Conservation (phyloP, 331 rosid genomes). For the Rosa hybrid region DNA sequence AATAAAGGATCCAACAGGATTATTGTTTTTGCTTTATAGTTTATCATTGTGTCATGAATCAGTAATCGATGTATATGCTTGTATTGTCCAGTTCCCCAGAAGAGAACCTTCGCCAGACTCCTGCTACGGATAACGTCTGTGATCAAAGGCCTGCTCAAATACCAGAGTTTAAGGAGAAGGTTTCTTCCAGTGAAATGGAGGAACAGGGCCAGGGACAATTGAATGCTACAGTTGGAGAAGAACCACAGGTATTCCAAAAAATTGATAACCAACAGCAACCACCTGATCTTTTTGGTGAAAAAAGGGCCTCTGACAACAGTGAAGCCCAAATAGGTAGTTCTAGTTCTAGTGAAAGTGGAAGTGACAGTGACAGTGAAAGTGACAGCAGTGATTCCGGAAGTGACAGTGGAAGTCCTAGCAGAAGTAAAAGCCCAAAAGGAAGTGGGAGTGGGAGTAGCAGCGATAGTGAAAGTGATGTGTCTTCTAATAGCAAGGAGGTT, state of each 20-base stretch:
- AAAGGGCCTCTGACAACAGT: slow-evolving; percentile 61
- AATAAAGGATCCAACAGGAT: not conserved
- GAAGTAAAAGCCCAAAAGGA: slow-evolving; percentile 69
- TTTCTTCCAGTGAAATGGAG: slow-evolving; percentile 44
- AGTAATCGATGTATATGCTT: not conserved
- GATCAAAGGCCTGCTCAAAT: slow-evolving; percentile 56
- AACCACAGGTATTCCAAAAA: slow-evolving; percentile 47
- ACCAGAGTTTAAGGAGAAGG: slow-evolving; percentile 52
- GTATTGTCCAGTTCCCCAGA: slow-evolving; percentile 70
- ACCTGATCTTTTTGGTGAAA: slow-evolving; percentile 60
- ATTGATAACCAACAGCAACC: slow-evolving; percentile 53
- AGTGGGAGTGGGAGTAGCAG: slow-evolving; percentile 85
- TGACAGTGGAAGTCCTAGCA: slow-evolving; percentile 89
- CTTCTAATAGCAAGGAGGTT: slow-evolving; percentile 87
- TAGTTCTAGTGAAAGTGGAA: slow-evolving; percentile 81
- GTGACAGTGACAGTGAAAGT: slow-evolving; percentile 89
- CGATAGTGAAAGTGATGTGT: slow-evolving; percentile 90
- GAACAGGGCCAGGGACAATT: slow-evolving; percentile 38
- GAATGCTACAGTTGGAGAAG: slow-evolving; percentile 53
- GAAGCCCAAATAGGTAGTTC: slow-evolving; percentile 81
- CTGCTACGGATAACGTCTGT: slow-evolving; percentile 53
- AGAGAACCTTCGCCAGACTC: slow-evolving; percentile 52
- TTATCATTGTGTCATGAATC: not conserved
- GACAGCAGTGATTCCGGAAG: slow-evolving; percentile 87
- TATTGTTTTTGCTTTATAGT: not conserved